Evolutionary conservation across 2,329 filamentous ascomycete genomes (phyloP).

Genomic region (Colletotrichum sp.): DNA sequence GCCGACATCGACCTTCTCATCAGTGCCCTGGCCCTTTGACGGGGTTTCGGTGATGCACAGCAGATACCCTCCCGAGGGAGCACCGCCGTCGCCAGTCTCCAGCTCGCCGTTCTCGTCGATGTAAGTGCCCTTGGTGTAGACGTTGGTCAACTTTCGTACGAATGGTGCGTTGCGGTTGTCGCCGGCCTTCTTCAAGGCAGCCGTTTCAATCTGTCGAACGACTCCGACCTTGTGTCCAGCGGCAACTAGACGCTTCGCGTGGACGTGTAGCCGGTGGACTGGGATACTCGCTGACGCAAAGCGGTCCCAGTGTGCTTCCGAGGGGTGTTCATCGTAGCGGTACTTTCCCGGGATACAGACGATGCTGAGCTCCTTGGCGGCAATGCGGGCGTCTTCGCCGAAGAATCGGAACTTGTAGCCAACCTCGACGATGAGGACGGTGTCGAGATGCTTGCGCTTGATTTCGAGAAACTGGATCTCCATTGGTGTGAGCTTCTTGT

Average conservation of each 20-base stretch:
- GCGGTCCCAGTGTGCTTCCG: slow-evolving; percentile 87
- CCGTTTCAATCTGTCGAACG: slow-evolving; percentile 92
- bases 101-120: slow-evolving; percentile 91
- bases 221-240: slow-evolving; percentile 97
- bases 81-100: slow-evolving; percentile 56
- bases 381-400: slow-evolving; percentile 89
- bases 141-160: slow-evolving; percentile 87
- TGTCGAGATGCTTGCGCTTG: slow-evolving; percentile 89
- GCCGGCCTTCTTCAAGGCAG: slow-evolving; percentile 91
- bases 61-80: slow-evolving; percentile 79
- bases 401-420: slow-evolving; percentile 99
- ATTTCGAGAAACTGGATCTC: slow-evolving; percentile 93
- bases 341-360: slow-evolving; percentile 97
- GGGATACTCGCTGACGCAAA: slow-evolving; percentile 98
- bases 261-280: slow-evolving; percentile 87
- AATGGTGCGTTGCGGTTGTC: slow-evolving; percentile 95
- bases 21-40: slow-evolving; percentile 79
- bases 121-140: slow-evolving; percentile 98
- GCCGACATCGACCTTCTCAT: slow-evolving; percentile 92
- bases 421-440: slow-evolving; percentile 89
- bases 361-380: slow-evolving; percentile 90
- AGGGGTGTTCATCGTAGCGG: slow-evolving; percentile 91
- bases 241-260: slow-evolving; percentile 89
- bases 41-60: slow-evolving; percentile 89
- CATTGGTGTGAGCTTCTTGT: slow-evolving; percentile 91